A percentile compares a stretch with the other conserved stretches of the same genome.
Evolutionary conservation across 148 eudicot genomes (phyloP).

Genomic region (Silene latifolia): DNA sequence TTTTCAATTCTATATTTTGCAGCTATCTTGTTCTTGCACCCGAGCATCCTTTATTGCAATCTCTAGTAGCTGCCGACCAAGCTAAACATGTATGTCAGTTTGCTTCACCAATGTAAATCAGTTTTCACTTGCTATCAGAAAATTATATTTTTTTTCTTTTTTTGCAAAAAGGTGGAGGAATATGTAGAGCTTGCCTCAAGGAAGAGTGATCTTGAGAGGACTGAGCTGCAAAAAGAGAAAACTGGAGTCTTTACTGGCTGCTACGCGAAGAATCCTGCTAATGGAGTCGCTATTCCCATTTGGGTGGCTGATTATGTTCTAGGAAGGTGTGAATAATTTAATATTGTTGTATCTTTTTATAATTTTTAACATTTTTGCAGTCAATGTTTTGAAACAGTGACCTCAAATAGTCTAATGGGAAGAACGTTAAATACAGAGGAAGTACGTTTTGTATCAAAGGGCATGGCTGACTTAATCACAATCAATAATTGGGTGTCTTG

Average conservation of each 20-base stretch:
- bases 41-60: conserved; percentile 68
- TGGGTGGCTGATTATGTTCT: conserved; percentile 98
- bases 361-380: no score
- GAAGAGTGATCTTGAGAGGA: conserved; percentile 95
- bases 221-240: conserved; percentile 97
- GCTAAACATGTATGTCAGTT: conserved; percentile 47
- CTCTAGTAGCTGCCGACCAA: conserved; percentile 60
- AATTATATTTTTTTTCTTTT: not conserved
- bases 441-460: not conserved
- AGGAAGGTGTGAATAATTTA: conserved; percentile 53
- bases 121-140: conserved; percentile 7
- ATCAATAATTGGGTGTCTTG: conserved; percentile 1
- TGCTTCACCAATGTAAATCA: conserved; percentile 1
- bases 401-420: no score
- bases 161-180: conserved; percentile 65
- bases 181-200: conserved; percentile 78
- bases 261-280: conserved; percentile 82
- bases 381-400: no score
- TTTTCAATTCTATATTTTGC: conserved; percentile 25
- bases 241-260: conserved; percentile 88
- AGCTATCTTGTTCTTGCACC: conserved; percentile 97
- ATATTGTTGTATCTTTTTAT: not conserved
- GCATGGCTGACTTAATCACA: not conserved
- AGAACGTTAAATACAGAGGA: no score
- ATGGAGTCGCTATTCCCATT: conserved; percentile 70